Conservation (phyloP, 1,284 basidiomycete genomes). For the Cystobasidium pallidum region DNA sequence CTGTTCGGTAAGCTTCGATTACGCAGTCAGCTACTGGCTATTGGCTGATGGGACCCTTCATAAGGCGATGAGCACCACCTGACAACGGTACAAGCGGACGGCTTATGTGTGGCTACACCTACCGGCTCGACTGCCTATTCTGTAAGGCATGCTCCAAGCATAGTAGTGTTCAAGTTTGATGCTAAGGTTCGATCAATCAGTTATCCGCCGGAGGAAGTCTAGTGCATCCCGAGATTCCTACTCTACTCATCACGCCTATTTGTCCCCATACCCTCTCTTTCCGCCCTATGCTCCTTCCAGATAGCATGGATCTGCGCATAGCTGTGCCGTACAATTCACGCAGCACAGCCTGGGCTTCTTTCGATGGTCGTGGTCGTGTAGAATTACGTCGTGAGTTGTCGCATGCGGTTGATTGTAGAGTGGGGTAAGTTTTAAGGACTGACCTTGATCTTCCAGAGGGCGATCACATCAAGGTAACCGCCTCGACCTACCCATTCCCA, state of each 20-base stretch:
- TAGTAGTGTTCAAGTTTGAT: background rate
- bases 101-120: slow-evolving; percentile 91
- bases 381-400: slow-evolving; percentile 88
- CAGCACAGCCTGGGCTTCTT: slow-evolving; percentile 98
- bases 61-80: slow-evolving; percentile 97
- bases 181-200: slow-evolving; percentile 56
- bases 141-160: slow-evolving; percentile 60
- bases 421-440: too few relatives aligned
- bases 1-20: slow-evolving; percentile 75
- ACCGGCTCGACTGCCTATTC: slow-evolving; percentile 99
- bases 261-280: slow-evolving; percentile 99
- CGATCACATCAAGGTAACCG: slow-evolving; percentile 98
- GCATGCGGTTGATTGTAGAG: too few relatives aligned
- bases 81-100: slow-evolving; percentile 98
- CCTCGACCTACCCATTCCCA: slow-evolving; percentile 97
- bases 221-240: slow-evolving; percentile 96
- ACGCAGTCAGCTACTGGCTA: background rate
- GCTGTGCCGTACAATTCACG: slow-evolving; percentile 98
- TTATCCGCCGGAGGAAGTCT: slow-evolving; percentile 96
- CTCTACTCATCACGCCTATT: slow-evolving; percentile 94
- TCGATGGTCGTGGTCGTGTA: slow-evolving; percentile 94
- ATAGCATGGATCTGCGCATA: slow-evolving; percentile 97
- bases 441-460: slow-evolving; percentile 89
- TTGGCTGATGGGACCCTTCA: background rate
- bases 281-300: slow-evolving; percentile 96